A percentile compares a stretch with the other conserved stretches of the same genome.
These are phyloP conservation scores for Trichoderma sp. DNA, from an alignment of 2,329 filamentous ascomycete genomes.

Conservation along the genomic window DNA sequence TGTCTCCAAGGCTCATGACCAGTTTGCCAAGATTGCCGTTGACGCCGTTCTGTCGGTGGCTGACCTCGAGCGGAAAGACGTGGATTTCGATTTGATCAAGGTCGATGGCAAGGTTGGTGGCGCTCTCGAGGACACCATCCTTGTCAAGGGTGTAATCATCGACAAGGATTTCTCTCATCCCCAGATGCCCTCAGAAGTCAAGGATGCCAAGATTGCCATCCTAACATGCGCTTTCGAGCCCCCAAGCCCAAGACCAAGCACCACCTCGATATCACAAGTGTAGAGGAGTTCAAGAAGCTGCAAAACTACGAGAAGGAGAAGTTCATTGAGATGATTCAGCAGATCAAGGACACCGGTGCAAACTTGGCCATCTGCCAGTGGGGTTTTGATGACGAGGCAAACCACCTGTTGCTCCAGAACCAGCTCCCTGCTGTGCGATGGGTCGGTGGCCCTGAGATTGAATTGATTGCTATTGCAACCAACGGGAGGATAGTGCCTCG, in stretches of 20 bases:
- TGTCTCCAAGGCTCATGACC: constrained; percentile 97
- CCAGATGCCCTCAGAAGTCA: constrained; percentile 96
- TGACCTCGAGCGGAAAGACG: constrained; percentile 92
- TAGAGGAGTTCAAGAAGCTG: constrained; percentile 98
- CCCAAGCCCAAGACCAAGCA: constrained; percentile 99
- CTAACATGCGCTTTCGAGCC: constrained; percentile 98
- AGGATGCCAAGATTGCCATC: constrained; percentile 95
- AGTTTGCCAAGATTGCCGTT: constrained; percentile 95
- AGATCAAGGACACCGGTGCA: constrained; percentile 95
- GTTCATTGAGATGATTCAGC: constrained; percentile 97
- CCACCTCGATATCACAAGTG: constrained; percentile 94
- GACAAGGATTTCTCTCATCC: constrained; percentile 99
- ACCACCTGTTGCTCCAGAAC: constrained; percentile 95
- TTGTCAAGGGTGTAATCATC: constrained; percentile 97
- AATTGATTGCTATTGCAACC: constrained; percentile 96
- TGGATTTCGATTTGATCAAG: constrained; percentile 99
- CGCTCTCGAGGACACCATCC: constrained; percentile 84
- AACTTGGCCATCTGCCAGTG: constrained; percentile 99
- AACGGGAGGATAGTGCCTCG: constrained; percentile 96
- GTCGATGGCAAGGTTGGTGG: constrained; percentile 98
- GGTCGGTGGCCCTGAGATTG: constrained; percentile 98
- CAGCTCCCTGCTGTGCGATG: constrained; percentile 92
- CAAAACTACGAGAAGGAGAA: constrained; percentile 95
- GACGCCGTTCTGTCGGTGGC: constrained; percentile 96
- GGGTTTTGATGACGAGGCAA: constrained; percentile 99